Evolutionary conservation across 192 early-diverging fungal genomes (phyloP).

Genomic region (Rhizoclosmatium globosum): DNA sequence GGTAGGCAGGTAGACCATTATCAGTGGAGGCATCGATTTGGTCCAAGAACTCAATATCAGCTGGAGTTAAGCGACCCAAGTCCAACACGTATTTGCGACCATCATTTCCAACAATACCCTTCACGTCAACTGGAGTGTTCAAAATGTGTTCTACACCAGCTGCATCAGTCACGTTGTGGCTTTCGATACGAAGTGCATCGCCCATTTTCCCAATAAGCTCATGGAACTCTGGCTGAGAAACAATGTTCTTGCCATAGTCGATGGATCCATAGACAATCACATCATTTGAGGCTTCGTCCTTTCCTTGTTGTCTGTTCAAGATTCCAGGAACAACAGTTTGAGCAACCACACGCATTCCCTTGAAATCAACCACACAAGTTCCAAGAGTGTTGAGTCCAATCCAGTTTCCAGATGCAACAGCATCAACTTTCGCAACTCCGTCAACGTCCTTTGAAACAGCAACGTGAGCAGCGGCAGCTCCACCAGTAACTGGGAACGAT

Average conservation of each 20-base stretch:
- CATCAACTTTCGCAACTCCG: conserved; percentile 75
- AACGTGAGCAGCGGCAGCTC: conserved; percentile 89
- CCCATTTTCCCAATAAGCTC: conserved; percentile 74
- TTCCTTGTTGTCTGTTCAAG: conserved; percentile 60
- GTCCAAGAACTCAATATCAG: conserved; percentile 91
- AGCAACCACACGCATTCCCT: conserved; percentile 88
- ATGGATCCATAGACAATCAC: conserved; percentile 90
- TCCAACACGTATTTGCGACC: conserved; percentile 92
- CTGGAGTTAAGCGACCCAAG: conserved; percentile 88
- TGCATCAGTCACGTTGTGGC: conserved; percentile 80
- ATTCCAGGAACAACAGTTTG: conserved; percentile 94
- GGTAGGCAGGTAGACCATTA: conserved; percentile 72
- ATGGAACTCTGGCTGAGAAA: conserved; percentile 78
- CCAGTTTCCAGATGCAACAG: conserved; percentile 56
- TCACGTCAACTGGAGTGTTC: conserved; percentile 87
- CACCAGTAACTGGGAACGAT: conserved; percentile 82
- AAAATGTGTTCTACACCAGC: conserved; percentile 70
- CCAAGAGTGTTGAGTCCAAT: conserved; percentile 90
- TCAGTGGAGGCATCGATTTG: conserved; percentile 45
- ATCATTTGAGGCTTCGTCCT: conserved; percentile 36
- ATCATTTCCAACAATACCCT: conserved; percentile 92
- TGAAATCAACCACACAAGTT: conserved; percentile 92
- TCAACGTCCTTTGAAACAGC: conserved; percentile 95
- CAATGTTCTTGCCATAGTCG: conserved; percentile 81
- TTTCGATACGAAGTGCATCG: conserved; percentile 78